These are phyloP conservation scores for Fusarium burgessii DNA, from an alignment of 2,329 filamentous ascomycete species.

Conservation along the genomic window DNA sequence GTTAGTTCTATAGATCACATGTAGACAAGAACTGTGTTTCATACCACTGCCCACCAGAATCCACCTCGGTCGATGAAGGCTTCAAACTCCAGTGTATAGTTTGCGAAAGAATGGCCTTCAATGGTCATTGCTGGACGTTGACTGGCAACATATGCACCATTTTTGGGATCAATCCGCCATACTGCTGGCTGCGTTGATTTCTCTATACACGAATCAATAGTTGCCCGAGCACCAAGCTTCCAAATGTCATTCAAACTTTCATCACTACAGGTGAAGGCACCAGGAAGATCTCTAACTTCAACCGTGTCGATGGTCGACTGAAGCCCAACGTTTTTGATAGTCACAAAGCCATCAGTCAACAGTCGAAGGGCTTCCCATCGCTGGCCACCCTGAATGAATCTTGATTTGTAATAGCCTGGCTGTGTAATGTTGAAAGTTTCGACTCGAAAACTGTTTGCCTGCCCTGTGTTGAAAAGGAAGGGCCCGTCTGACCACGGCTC, in stretches of 20 bases:
- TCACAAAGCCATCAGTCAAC: background rate
- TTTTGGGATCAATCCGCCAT: background rate
- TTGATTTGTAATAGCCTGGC: conserved; percentile 1
- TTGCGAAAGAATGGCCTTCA: background rate
- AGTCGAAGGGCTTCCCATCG: conserved; percentile 5
- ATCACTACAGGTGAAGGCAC: conserved; percentile 3
- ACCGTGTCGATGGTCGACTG: background rate
- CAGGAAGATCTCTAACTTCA: background rate
- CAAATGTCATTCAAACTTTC: conserved; percentile 10
- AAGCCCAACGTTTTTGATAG: background rate
- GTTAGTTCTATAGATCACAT: background rate
- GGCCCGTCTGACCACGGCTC: conserved; percentile 13
- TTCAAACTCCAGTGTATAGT: conserved; percentile 18
- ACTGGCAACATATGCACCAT: background rate
- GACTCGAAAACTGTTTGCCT: conserved; percentile 9
- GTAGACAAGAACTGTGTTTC: background rate
- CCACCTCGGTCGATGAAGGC: conserved; percentile 2
- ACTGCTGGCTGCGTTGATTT: background rate
- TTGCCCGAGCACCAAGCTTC: background rate
- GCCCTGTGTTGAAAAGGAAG: conserved; percentile 2
- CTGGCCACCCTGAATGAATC: conserved; percentile 10
- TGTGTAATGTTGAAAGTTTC: conserved; percentile 14
- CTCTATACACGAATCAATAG: background rate
- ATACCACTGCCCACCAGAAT: conserved; percentile 11
- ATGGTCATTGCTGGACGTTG: conserved; percentile 12